These are phyloP conservation scores for Miscanthus lutarioriparius DNA, from an alignment of 176 grass and related monocot genomes.

Conservation along the genomic window DNA sequence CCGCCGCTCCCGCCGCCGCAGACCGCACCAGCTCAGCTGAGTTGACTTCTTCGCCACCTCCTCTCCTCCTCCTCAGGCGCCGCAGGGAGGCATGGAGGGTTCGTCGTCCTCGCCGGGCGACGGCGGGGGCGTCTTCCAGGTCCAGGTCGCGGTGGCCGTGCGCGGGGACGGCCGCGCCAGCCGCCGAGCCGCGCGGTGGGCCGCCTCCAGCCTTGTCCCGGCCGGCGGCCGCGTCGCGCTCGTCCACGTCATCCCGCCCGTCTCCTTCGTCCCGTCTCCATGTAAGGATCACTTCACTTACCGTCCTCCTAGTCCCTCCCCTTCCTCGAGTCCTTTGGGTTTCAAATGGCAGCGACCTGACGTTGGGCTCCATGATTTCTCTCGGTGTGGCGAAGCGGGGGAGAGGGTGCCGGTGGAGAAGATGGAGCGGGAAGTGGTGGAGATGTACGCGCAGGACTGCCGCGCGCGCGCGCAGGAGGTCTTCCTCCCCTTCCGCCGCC, in stretches of 20 bases:
- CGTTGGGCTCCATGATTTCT: not conserved
- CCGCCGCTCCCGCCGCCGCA: constrained; percentile 18
- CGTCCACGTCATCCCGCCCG: constrained; percentile 71
- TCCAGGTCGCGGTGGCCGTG: constrained; percentile 56
- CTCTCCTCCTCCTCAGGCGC: too few relatives aligned
- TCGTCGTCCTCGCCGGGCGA: not conserved
- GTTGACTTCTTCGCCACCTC: constrained; percentile 19
- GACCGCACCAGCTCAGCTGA: not conserved
- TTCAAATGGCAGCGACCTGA: not conserved
- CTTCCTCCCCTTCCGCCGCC: constrained; percentile 55
- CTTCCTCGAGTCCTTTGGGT: not conserved
- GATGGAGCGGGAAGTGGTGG: constrained; percentile 56
- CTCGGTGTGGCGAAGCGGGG: constrained; percentile 49
- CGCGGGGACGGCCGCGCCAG: constrained; percentile 52
- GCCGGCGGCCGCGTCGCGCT: constrained; percentile 49
- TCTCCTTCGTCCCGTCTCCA: constrained; percentile 77
- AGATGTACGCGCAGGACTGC: constrained; percentile 70
- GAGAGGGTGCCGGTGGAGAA: constrained; percentile 61
- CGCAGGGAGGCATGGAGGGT: not conserved
- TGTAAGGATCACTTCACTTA: constrained; percentile 13
- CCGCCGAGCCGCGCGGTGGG: constrained; percentile 75
- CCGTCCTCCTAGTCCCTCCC: not conserved
- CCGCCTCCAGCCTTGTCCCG: constrained; percentile 44
- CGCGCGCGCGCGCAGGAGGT: constrained; percentile 56
- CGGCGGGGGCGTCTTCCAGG: not conserved